Percentiles rank a stretch among this genome's conserved stretches.
These are phyloP conservation scores for Cyberlindnera galapagoensis DNA, from an alignment of 805 yeast species.

Conservation along the genomic window DNA sequence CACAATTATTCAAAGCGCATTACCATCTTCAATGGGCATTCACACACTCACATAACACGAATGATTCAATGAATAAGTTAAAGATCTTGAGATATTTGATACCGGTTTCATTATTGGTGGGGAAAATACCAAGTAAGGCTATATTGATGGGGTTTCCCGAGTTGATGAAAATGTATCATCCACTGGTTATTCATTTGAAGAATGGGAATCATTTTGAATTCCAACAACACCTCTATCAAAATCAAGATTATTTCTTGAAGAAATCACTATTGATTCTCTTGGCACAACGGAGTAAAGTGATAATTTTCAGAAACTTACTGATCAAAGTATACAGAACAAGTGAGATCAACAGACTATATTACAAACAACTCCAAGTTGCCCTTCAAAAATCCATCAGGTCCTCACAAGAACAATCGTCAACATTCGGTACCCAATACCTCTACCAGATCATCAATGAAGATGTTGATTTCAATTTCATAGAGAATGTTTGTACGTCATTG, in stretches of 20 bases:
- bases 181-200: conserved; percentile 29
- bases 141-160: conserved; percentile 19
- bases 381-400: conserved; percentile 16
- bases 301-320: conserved; percentile 39
- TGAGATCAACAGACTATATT: conserved; percentile 5
- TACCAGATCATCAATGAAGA: conserved; percentile 23
- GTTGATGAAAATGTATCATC: conserved; percentile 31
- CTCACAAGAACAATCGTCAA: conserved; percentile 16
- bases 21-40: conserved; percentile 41
- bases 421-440: conserved; percentile 11
- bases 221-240: conserved; percentile 25
- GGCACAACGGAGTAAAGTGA: conserved; percentile 37
- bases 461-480: conserved; percentile 34
- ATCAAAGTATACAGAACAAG: conserved; percentile 15
- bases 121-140: conserved; percentile 38
- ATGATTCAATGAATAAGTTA: conserved; percentile 14
- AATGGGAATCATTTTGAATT: conserved; percentile 38
- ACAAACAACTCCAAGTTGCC: conserved; percentile 18
- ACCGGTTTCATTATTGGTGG: conserved; percentile 48
- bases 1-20: conserved; percentile 40
- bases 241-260: conserved; percentile 33
- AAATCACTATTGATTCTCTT: conserved; percentile 37
- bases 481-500: conserved; percentile 43
- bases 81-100: conserved; percentile 39
- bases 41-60: conserved; percentile 1